Percentiles rank a stretch among this genome's conserved stretches.
Conservation (phyloP, 345 rosid genomes). For the Corymbia maculata region DNA sequence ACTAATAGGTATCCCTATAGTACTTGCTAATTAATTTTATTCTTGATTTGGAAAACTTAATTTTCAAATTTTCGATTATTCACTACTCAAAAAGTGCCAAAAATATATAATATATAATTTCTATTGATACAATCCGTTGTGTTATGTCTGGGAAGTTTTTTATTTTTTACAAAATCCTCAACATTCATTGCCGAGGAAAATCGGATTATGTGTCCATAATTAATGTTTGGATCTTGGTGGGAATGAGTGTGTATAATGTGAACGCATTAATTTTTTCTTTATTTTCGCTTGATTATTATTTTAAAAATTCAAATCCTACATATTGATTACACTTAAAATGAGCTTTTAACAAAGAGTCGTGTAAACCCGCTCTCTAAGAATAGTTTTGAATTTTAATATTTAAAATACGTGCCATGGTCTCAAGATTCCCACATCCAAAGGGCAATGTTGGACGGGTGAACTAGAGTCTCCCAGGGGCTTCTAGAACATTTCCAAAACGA, state of each 20-base stretch:
- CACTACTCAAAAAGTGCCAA: background rate
- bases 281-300: background rate
- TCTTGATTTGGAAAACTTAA: background rate
- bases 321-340: background rate
- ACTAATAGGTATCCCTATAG: background rate
- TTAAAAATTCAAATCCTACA: background rate
- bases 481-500: too few relatives aligned
- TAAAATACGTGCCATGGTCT: background rate
- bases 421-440: too few relatives aligned
- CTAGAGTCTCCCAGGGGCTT: too few relatives aligned
- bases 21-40: background rate
- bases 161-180: background rate
- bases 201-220: background rate
- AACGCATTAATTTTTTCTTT: background rate
- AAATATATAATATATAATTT: background rate
- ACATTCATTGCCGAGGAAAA: background rate
- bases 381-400: background rate
- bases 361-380: background rate
- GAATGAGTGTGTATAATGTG: background rate
- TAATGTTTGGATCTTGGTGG: background rate
- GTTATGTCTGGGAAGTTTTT: accelerated
- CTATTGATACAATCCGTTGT: background rate
- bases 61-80: background rate
- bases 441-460: too few relatives aligned
- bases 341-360: background rate